phyloP scores from a whole-genome alignment of 2,329 filamentous ascomycete species.

The Penicillium aurantiogriseum region DNA sequence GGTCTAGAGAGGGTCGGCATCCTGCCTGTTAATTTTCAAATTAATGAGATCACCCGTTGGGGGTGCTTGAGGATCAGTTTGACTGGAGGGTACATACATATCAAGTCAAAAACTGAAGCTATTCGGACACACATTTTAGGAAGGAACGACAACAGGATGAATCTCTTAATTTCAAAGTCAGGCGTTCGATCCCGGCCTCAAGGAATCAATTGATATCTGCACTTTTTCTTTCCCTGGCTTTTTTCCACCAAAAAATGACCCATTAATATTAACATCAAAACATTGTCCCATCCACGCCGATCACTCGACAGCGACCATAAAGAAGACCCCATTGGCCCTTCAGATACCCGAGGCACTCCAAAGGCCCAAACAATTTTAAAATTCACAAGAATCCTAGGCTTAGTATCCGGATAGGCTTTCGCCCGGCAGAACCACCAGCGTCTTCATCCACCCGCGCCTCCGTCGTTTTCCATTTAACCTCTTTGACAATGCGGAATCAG shows the following conservation, averaged over 20 bases:
- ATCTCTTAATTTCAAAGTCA: no score
- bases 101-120: neutral
- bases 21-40: rapidly evolving
- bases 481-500: conserved; percentile 13
- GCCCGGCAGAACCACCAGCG: neutral
- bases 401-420: no score
- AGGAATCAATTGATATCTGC: neutral
- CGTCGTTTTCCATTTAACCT: conserved; percentile 21
- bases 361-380: no score
- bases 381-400: neutral
- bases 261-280: neutral
- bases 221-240: neutral
- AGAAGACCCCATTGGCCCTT: neutral
- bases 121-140: neutral
- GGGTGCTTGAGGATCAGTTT: neutral
- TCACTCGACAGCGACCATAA: neutral
- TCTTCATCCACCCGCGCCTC: conserved; percentile 7
- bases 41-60: neutral
- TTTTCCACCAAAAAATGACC: neutral
- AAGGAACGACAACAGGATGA: neutral
- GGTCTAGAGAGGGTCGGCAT: rapidly evolving
- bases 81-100: neutral
- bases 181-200: neutral
- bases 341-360: no score
- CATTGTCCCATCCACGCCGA: neutral